Percentiles rank a stretch among this genome's conserved stretches.
Evolutionary conservation across 208 protist genomes (phyloP).

Genomic region (Wallacemonas sp.): DNA sequence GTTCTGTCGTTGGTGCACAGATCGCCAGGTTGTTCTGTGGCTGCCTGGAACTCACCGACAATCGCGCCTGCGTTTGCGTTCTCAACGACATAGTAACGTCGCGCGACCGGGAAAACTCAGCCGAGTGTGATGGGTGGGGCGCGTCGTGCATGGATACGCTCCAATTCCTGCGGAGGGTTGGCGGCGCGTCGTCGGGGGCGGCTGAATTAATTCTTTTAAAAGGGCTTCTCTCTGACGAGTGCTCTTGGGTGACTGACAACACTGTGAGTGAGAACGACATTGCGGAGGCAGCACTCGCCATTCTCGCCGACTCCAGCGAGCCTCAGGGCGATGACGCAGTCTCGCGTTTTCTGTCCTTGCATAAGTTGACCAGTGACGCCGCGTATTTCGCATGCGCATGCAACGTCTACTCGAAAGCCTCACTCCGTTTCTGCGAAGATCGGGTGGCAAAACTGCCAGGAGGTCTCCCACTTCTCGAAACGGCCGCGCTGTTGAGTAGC

Average conservation of each 20-base stretch:
- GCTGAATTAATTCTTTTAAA: constrained; percentile 23
- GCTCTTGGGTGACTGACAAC: constrained; percentile 19
- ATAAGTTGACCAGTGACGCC: not conserved
- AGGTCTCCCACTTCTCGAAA: constrained; percentile 17
- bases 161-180: constrained; percentile 20
- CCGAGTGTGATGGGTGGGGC: constrained; percentile 1
- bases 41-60: constrained; percentile 15
- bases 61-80: constrained; percentile 8
- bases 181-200: constrained; percentile 17
- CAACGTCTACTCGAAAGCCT: constrained; percentile 17
- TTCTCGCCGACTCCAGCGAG: constrained; percentile 11
- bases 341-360: constrained; percentile 9
- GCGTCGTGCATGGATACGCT: constrained; percentile 1
- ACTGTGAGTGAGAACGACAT: not conserved
- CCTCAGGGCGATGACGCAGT: constrained; percentile 12
- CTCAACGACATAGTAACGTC: constrained; percentile 16
- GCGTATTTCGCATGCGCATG: constrained; percentile 32
- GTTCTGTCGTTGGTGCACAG: constrained; percentile 19
- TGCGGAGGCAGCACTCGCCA: constrained; percentile 15
- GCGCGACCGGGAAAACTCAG: too few relatives aligned
- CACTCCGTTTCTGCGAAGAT: constrained; percentile 1
- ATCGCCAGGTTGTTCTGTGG: constrained; percentile 27
- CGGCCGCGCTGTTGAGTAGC: constrained; percentile 23
- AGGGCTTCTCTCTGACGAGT: constrained; percentile 15
- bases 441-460: not conserved